A percentile compares a stretch with the other conserved stretches of the same genome.
Conservation (phyloP, 495 filamentous ascomycete species). For the Penicillium paxilli region DNA sequence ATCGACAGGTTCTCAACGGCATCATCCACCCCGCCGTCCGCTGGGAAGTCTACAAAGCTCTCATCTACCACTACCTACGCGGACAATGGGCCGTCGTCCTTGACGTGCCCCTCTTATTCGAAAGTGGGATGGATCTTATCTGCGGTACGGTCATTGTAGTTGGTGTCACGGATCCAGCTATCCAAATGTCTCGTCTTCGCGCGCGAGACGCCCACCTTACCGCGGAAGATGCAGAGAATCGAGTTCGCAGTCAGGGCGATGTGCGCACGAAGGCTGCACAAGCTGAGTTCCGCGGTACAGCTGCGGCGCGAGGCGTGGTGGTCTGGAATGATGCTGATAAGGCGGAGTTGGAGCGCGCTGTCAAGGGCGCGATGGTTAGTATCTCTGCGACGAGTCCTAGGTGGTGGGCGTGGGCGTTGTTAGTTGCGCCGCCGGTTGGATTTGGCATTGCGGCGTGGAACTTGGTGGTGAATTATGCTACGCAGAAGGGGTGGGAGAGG, state of each 20-base stretch:
- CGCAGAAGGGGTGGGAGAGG: conserved; percentile 68
- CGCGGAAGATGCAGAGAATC: conserved; percentile 75
- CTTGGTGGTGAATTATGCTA: conserved; percentile 64
- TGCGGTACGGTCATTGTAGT: conserved; percentile 86
- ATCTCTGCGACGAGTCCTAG: conserved; percentile 63
- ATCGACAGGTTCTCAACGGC: conserved; percentile 74
- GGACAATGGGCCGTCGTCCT: conserved; percentile 88
- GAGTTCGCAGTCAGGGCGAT: conserved; percentile 82
- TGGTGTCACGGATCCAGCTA: conserved; percentile 66
- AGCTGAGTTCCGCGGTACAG: conserved; percentile 60
- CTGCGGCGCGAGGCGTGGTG: conserved; percentile 63
- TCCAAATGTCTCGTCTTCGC: conserved; percentile 77
- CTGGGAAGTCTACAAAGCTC: conserved; percentile 67
- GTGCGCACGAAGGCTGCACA: conserved; percentile 76
- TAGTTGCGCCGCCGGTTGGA: conserved; percentile 71
- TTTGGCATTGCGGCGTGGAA: conserved; percentile 63
- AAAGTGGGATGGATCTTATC: conserved; percentile 75
- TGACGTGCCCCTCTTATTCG: conserved; percentile 90
- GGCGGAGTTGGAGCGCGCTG: conserved; percentile 63
- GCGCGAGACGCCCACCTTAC: conserved; percentile 70
- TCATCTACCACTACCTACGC: conserved; percentile 63
- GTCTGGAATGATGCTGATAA: conserved; percentile 82
- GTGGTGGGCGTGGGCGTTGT: conserved; percentile 80
- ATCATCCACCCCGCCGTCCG: conserved; percentile 91
- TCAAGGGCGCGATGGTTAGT: conserved; percentile 60